Conservation (phyloP, 2,329 filamentous ascomycete species). For the Exophiala xenobiotica region DNA sequence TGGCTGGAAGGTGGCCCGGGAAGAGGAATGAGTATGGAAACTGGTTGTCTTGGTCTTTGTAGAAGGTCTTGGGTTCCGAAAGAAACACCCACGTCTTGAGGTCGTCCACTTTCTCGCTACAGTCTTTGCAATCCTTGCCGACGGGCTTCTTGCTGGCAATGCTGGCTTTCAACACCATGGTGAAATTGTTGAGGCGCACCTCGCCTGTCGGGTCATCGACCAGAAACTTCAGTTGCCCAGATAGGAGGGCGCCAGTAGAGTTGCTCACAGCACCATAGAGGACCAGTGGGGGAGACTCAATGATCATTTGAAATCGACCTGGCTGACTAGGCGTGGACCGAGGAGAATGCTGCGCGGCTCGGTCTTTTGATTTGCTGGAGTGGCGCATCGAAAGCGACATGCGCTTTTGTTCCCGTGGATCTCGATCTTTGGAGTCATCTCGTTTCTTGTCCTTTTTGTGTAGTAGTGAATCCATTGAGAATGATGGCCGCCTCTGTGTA, state of each 20-base stretch:
- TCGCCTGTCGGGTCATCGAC: conserved; percentile 64
- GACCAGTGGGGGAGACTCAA: conserved; percentile 84
- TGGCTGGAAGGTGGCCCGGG: conserved; percentile 80
- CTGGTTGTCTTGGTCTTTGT: conserved; percentile 61
- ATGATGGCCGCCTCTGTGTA: conserved; percentile 39
- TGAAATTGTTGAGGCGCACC: conserved; percentile 67
- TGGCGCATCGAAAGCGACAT: conserved; percentile 33
- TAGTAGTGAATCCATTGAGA: conserved; percentile 45
- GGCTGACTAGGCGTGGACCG: conserved; percentile 37
- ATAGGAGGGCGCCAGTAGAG: conserved; percentile 82
- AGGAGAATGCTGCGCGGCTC: conserved; percentile 20
- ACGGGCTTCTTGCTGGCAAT: conserved; percentile 80
- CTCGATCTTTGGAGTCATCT: conserved; percentile 37
- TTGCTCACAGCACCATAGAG: conserved; percentile 73
- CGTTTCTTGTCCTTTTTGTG: conserved; percentile 35
- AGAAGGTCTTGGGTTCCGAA: conserved; percentile 49
- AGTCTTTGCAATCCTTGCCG: conserved; percentile 73
- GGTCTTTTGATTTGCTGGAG: conserved; percentile 27
- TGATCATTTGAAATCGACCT: conserved; percentile 58
- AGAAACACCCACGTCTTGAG: conserved; percentile 79
- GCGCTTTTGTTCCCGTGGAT: conserved; percentile 43
- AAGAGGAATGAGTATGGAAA: conserved; percentile 90
- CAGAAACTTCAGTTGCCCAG: conserved; percentile 73
- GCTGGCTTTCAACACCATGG: conserved; percentile 68
- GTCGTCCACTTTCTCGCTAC: conserved; percentile 68